Evolutionary conservation across 495 filamentous ascomycete species (phyloP), one percentile per base, ranked within the genome.

Genomic region (Aspergillus ellipticus): DNA sequence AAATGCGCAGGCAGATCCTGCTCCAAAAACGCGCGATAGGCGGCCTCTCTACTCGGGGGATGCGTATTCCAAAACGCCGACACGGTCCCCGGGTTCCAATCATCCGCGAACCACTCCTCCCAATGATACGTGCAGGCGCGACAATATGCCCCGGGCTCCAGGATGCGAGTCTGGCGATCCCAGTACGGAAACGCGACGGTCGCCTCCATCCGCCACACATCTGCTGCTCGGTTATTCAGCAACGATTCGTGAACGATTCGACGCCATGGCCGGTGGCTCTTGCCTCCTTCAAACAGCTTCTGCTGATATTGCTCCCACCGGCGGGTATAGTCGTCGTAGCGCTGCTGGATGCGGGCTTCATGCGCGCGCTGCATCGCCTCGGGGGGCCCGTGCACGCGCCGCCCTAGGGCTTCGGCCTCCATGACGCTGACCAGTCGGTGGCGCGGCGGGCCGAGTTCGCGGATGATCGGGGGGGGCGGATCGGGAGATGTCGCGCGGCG

Each of bases 121-220:
- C 33, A 59, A 39, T 53, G 33, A 37, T 60, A 53, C 29, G 53
- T 60, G 31, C 53, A 60, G 19, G 58, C 53, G 9, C 53, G 53
- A 20, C 57, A 59, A 41, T 54, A 59, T 7, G 28, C 22, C 8
- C 52, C 57, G 11, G 52, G 52, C 48, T 59, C 57, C 33, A 52
- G 13, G 3, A 19, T 55, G 11, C 10, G 46, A n/a, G 46, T 59
- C 10, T 55, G 10, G 46, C 47, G 35, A 47, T 59, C 41, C 46
- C 52, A 51, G 52, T 59, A 55, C 17, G 57, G 58, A 19, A 56
- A 55, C 20, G 52, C 20, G 37, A 43, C 46, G 21, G 56, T 49
- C 29, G 42, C 56, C 19, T 24, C 20, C 26, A 53, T 1, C 11
- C 56, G 13, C 49, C 41, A 53, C n/a, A 20, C 8, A 17, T n/a